Evolutionary conservation across 441 rosid species (phyloP).

Genomic region (Croton setiger): DNA sequence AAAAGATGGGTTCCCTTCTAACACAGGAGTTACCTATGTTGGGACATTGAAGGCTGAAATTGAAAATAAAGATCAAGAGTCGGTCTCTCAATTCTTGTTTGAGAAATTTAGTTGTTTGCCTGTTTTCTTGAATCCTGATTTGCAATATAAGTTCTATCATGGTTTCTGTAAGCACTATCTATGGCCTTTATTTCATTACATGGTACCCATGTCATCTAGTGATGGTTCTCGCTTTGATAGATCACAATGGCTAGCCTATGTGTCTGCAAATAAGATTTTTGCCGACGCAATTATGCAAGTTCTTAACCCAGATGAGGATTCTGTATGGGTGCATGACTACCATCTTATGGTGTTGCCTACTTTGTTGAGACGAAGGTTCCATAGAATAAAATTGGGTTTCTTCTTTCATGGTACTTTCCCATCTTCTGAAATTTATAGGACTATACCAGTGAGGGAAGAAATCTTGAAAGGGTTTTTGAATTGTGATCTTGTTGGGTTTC

Average conservation of each 20-base stretch:
- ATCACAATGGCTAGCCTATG: slow-evolving; percentile 60
- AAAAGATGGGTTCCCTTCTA: slow-evolving; percentile 54
- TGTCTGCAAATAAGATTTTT: slow-evolving; percentile 55
- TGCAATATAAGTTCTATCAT: slow-evolving; percentile 55
- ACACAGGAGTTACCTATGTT: slow-evolving; percentile 54
- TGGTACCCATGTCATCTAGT: slow-evolving; percentile 49
- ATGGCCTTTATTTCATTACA: slow-evolving; percentile 82
- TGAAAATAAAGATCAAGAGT: slow-evolving; percentile 52
- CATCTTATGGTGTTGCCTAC: slow-evolving; percentile 77
- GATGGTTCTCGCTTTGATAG: slow-evolving; percentile 54
- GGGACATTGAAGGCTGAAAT: slow-evolving; percentile 60
- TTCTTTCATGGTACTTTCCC: slow-evolving; percentile 75
- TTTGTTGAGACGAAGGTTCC: slow-evolving; percentile 51
- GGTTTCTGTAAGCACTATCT: slow-evolving; percentile 87
- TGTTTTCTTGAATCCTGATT: slow-evolving; percentile 54
- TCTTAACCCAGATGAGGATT: slow-evolving; percentile 62
- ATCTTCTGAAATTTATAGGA: slow-evolving; percentile 65
- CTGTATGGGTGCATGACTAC: slow-evolving; percentile 81
- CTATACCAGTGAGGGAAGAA: slow-evolving; percentile 71
- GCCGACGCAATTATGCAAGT: slow-evolving; percentile 60
- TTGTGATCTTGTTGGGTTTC: slow-evolving; percentile 81
- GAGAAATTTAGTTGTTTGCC: slow-evolving; percentile 62
- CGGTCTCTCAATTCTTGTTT: slow-evolving; percentile 41
- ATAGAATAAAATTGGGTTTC: slow-evolving; percentile 57
- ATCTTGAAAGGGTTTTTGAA: slow-evolving; percentile 64